Evolutionary conservation across 192 early-diverging fungal genomes (phyloP), one percentile per base, ranked within the genome.

Genomic region (Backusella parvicylindrica): DNA sequence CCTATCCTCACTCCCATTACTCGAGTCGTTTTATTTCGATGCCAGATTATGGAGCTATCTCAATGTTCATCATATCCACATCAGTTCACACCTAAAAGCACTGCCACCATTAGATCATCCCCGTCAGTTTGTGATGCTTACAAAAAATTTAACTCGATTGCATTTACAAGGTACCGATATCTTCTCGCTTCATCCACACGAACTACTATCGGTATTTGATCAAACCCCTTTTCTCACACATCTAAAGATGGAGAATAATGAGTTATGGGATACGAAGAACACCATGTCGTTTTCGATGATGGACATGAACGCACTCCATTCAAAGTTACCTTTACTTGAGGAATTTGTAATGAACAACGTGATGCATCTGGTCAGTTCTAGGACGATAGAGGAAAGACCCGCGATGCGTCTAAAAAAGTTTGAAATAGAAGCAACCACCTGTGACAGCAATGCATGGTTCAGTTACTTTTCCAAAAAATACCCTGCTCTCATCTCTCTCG

Each of bases 11-110:
- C 21, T 36, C 6, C 66, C 66, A 23, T 23, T 68, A 6, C 36
- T 68, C 8, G 18, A 68, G 21, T 68, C 66, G 11, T 68, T 68
- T 23, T 9, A 68, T 68, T 68, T 68, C 12, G 66, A 68, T 36
- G 11, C 32, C 12, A n/a, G 66, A 23, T 3, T 68, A 23, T 68
- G 66, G 66, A 9, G 21, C 3, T 38, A 36, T 68, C 12, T 68
- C 13, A 68, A 68, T 23, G 21, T 36, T 1, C 16, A 33, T 9
- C 2, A 23, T 0, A n/a, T 68, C 16, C 16, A 23, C 6, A 38
- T 36, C 12, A 18, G n/a, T 9, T 12, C 8, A 0, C 37, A 33
- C 23, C 1, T 68, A 7, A n/a, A 1, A 8, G 12, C 33, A 3
- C 21, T 68, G 26, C 66, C 66, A 23, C 33, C 66, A 1, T 4